Evolutionary conservation across 768 basidiomycete species (phyloP), one percentile per base, ranked within the genome.

Genomic region (Mycena pura): DNA sequence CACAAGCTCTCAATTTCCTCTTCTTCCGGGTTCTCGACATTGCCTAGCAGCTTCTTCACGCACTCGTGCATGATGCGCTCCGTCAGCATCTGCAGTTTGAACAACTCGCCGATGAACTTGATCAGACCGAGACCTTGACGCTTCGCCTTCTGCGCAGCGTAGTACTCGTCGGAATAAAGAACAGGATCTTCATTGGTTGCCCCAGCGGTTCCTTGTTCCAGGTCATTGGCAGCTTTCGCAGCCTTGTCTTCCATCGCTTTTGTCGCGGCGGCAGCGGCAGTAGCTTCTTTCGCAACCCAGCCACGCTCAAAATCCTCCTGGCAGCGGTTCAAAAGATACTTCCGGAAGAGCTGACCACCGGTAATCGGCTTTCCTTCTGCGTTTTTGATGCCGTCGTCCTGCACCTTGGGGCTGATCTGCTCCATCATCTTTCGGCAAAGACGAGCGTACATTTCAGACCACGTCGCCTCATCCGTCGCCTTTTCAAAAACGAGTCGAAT

Each of bases 41-140:
- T 98, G 54, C 90, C 86, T 13, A 99, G 82, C 13, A 98, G 84
- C 78, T 96, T 95, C 85, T 95, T 94, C 73, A 98, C 89, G 82
- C 96, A 99, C 76, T 95, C 92, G 80, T 95, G 92, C 93, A 99
- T 99, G 79, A 99, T 96, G 67, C 94, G 90, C 79, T 95, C 94
- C 46, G 95, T 95, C 54, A 99, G 81, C 95, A 98, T 97, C 78
- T 93, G 92, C n/a, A 99, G 82, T 80, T 98, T 98, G 89, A 95
- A 99, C 54, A 99, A 81, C 78, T 99, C 96, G 64, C 96, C 96
- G 64, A 99, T 98, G 79, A 99, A 96, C 76, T 92, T 93, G 80
- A 98, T 95, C 67, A 99, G 85, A 81, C 96, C 95, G 13, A 98
- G 89, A 74, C 96, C 96, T 64, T 93, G 92, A 62, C 96, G 92